Conservation (phyloP, 306 rosid species). For the Mucuna pruriens region DNA sequence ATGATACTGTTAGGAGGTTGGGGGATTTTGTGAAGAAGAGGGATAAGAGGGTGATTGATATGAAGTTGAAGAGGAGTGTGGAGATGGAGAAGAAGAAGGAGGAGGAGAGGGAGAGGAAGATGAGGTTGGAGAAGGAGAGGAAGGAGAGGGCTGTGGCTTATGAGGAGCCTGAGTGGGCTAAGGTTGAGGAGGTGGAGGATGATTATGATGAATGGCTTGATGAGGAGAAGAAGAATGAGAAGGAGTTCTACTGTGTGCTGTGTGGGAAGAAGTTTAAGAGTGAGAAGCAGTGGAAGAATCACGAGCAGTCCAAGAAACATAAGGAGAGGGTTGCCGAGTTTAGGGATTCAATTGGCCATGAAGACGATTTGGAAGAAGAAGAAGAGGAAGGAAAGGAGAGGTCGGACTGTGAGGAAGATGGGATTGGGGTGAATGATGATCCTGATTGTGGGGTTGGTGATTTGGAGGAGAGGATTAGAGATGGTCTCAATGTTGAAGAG, state of each 20-base stretch:
- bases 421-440: conserved; percentile 30
- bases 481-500: conserved; percentile 38
- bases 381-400: conserved; percentile 37
- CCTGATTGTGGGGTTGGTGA: conserved; percentile 42
- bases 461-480: conserved; percentile 44
- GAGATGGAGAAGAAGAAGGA: conserved; percentile 75
- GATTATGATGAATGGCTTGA: conserved; percentile 45
- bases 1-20: conserved; percentile 87
- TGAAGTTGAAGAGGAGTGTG: conserved; percentile 71
- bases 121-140: conserved; percentile 70
- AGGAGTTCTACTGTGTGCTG: conserved; percentile 83
- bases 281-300: conserved; percentile 99
- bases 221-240: conserved; percentile 48
- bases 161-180: conserved; percentile 86
- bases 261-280: conserved; percentile 99
- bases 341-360: conserved; percentile 59
- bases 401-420: conserved; percentile 45
- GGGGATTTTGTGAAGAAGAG: conserved; percentile 97
- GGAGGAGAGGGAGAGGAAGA: conserved; percentile 80
- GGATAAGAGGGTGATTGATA: conserved; percentile 94
- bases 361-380: conserved; percentile 42
- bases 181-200: conserved; percentile 55
- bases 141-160: conserved; percentile 71
- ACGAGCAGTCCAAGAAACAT: conserved; percentile 96
- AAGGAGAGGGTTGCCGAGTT: conserved; percentile 86